phyloP scores from a whole-genome alignment of 2,329 filamentous ascomycete species.

The Sporothrix brunneoviolacea region DNA sequence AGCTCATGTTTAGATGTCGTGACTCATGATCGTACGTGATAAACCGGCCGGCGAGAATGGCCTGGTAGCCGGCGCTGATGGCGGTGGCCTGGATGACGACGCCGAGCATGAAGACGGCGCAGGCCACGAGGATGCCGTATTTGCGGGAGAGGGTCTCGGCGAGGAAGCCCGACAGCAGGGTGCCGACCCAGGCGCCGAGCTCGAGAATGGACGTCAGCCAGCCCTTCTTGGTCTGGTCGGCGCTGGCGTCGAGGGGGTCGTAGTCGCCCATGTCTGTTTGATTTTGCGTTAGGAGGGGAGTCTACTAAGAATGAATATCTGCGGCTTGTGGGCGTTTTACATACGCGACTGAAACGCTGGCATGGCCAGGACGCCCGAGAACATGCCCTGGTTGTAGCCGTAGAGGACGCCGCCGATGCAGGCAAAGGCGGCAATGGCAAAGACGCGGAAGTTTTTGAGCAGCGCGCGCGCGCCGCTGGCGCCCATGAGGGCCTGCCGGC shows the following conservation, averaged over 20 bases:
- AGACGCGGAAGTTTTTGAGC: slow-evolving; percentile 51
- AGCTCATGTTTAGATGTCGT: no score
- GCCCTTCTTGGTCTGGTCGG: slow-evolving; percentile 48
- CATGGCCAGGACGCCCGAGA: slow-evolving; percentile 61
- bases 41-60: slow-evolving; percentile 65
- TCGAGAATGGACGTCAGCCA: slow-evolving; percentile 64
- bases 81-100: slow-evolving; percentile 64
- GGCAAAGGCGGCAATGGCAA: slow-evolving; percentile 54
- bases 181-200: slow-evolving; percentile 71
- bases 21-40: no score
- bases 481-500: slow-evolving; percentile 49
- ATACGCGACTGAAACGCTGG: slow-evolving; percentile 43
- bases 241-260: slow-evolving; percentile 35
- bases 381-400: slow-evolving; percentile 72
- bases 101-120: slow-evolving; percentile 61
- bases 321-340: no score
- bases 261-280: slow-evolving; percentile 56
- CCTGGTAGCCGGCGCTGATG: slow-evolving; percentile 45
- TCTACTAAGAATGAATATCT: no score
- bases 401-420: slow-evolving; percentile 58
- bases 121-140: slow-evolving; percentile 60
- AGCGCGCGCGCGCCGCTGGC: slow-evolving; percentile 44
- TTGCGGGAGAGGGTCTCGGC: slow-evolving; percentile 65
- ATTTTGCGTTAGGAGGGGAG: no score
- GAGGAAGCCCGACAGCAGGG: slow-evolving; percentile 62